Conservation (phyloP, 2,329 filamentous ascomycete genomes). For the Aspergillus neoniger region DNA sequence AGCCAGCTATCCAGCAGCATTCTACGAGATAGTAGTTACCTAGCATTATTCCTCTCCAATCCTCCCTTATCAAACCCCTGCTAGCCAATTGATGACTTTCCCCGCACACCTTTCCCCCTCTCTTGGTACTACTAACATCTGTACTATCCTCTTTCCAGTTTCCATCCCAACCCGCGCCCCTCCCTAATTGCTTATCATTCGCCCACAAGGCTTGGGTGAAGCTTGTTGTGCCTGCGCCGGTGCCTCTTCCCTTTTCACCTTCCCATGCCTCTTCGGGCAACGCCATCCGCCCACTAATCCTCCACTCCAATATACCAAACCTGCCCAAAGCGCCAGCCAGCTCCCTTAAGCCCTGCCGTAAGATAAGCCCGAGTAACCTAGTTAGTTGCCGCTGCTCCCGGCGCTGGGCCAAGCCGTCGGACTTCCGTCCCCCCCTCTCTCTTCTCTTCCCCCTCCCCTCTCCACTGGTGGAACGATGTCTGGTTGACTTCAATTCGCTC, state of each 20-base stretch:
- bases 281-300: neutral
- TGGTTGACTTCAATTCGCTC: neutral
- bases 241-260: neutral
- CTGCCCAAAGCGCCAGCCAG: no score
- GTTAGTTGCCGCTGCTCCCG: neutral
- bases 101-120: neutral
- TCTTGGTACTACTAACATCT: neutral
- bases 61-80: neutral
- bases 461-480: neutral
- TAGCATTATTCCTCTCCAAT: neutral
- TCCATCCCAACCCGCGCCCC: neutral
- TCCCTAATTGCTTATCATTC: constrained; percentile 6
- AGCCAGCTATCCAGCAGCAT: no score
- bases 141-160: no score
- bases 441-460: neutral
- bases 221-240: constrained; percentile 8
- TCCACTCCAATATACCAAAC: no score
- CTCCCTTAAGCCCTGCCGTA: neutral
- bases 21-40: neutral
- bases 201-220: constrained; percentile 8
- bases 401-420: constrained; percentile 5
- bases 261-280: no score
- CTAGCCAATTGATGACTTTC: neutral
- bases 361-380: neutral
- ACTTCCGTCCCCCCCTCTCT: neutral